Evolutionary conservation across 495 filamentous ascomycete species (phyloP).

Genomic region (Daldinia decipiens): DNA sequence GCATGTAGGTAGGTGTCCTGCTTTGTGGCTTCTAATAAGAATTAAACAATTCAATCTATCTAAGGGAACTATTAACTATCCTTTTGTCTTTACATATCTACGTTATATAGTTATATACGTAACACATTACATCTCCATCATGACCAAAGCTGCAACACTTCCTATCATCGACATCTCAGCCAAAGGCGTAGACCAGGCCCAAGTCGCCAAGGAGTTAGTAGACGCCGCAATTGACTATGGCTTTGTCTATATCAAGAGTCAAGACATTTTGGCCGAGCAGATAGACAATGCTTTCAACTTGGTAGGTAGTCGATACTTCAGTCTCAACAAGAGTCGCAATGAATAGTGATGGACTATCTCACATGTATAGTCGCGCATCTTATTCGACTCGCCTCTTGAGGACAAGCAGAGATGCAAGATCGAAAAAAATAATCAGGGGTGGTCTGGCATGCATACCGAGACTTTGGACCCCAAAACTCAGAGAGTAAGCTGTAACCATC

Average conservation of each 20-base stretch:
- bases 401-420: constrained; percentile 82
- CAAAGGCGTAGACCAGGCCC: constrained; percentile 58
- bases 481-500: constrained; percentile 63
- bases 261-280: constrained; percentile 70
- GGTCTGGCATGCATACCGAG: constrained; percentile 89
- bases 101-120: not conserved
- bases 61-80: too few relatives aligned
- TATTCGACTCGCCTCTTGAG: constrained; percentile 76
- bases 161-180: constrained; percentile 83
- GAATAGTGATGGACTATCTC: constrained; percentile 1
- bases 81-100: too few relatives aligned
- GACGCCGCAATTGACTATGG: constrained; percentile 83
- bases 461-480: constrained; percentile 87
- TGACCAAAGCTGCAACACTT: constrained; percentile 66
- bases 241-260: constrained; percentile 85
- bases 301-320: constrained; percentile 56
- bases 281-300: constrained; percentile 80
- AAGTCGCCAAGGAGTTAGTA: constrained; percentile 76
- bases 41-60: too few relatives aligned
- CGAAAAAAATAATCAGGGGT: constrained; percentile 82
- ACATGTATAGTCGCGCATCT: constrained; percentile 70
- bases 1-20: too few relatives aligned
- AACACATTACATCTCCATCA: constrained; percentile 33
- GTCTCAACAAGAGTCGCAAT: not conserved
- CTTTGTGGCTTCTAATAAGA: too few relatives aligned